phyloP scores from a whole-genome alignment of 2,329 filamentous ascomycete genomes.

The Penicillium sp. region DNA sequence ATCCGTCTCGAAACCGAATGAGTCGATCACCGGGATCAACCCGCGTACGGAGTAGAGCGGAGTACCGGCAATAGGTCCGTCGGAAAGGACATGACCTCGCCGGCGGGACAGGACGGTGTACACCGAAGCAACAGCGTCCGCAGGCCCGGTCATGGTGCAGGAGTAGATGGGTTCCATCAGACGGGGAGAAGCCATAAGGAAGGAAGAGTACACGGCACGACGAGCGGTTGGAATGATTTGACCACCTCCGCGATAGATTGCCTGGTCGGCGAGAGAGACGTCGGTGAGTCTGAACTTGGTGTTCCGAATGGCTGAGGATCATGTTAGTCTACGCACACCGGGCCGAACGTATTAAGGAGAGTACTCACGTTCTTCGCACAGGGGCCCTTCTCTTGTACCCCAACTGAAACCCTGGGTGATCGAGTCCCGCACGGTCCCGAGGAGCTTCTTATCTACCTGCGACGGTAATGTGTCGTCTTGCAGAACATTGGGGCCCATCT shows the following conservation, averaged over 20 bases:
- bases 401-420: conserved; percentile 95
- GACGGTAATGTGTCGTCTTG: conserved; percentile 94
- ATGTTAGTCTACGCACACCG: conserved; percentile 17
- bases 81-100: conserved; percentile 87
- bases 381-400: conserved; percentile 88
- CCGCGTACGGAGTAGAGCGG: conserved; percentile 89
- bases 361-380: conserved; percentile 89
- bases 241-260: conserved; percentile 90
- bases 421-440: conserved; percentile 82
- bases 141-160: conserved; percentile 86
- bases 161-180: conserved; percentile 96
- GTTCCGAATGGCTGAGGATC: conserved; percentile 75
- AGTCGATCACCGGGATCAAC: conserved; percentile 91
- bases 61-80: conserved; percentile 88
- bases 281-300: conserved; percentile 97
- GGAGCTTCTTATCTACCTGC: conserved; percentile 87
- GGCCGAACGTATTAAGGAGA: conserved; percentile 18
- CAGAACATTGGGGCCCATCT: conserved; percentile 88
- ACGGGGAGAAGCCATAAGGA: conserved; percentile 92
- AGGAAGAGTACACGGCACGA: conserved; percentile 89
- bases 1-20: conserved; percentile 97
- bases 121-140: conserved; percentile 78
- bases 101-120: conserved; percentile 89
- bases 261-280: conserved; percentile 76
- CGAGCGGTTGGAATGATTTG: conserved; percentile 96